Conservation (phyloP, 2,329 filamentous ascomycete species). For the Cercospora berteroae region DNA sequence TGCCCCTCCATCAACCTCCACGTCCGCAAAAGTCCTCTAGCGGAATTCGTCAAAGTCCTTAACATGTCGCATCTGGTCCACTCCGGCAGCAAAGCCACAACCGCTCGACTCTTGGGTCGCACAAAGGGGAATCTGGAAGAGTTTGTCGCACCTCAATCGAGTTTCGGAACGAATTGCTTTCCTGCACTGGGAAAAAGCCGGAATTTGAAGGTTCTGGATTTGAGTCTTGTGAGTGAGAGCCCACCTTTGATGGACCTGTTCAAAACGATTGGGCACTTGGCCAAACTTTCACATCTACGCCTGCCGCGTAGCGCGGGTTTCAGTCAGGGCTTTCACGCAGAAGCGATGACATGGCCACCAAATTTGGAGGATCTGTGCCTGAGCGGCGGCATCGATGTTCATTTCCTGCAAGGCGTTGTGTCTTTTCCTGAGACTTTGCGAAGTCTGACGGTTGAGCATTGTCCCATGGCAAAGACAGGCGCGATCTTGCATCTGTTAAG, state of each 20-base stretch:
- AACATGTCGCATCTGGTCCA: slow-evolving; percentile 58
- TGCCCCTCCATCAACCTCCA: slow-evolving; percentile 53
- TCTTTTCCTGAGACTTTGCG: slow-evolving; percentile 36
- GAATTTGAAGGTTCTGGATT: slow-evolving; percentile 51
- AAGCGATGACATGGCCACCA: slow-evolving; percentile 43
- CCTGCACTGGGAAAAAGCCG: slow-evolving; percentile 56
- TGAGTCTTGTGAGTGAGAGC: slow-evolving; percentile 53
- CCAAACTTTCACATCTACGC: slow-evolving; percentile 46
- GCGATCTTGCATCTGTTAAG: slow-evolving; percentile 41
- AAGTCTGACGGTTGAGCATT: slow-evolving; percentile 45
- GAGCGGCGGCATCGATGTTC: slow-evolving; percentile 45
- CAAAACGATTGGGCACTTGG: slow-evolving; percentile 50
- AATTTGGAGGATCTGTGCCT: slow-evolving; percentile 44
- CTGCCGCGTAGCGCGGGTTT: slow-evolving; percentile 37
- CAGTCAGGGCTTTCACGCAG: slow-evolving; percentile 26
- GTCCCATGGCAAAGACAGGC: slow-evolving; percentile 40
- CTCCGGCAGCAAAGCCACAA: slow-evolving; percentile 57
- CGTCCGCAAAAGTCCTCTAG: slow-evolving; percentile 49
- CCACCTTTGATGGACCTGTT: slow-evolving; percentile 52
- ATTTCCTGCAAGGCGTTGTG: slow-evolving; percentile 41
- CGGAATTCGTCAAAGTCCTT: slow-evolving; percentile 52
- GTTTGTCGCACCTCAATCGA: slow-evolving; percentile 59
- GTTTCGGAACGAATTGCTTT: slow-evolving; percentile 58
- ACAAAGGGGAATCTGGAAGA: slow-evolving; percentile 52
- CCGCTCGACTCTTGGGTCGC: slow-evolving; percentile 56